Conservation (phyloP, 2,329 filamentous ascomycete genomes). For the Bipolaris cookei region DNA sequence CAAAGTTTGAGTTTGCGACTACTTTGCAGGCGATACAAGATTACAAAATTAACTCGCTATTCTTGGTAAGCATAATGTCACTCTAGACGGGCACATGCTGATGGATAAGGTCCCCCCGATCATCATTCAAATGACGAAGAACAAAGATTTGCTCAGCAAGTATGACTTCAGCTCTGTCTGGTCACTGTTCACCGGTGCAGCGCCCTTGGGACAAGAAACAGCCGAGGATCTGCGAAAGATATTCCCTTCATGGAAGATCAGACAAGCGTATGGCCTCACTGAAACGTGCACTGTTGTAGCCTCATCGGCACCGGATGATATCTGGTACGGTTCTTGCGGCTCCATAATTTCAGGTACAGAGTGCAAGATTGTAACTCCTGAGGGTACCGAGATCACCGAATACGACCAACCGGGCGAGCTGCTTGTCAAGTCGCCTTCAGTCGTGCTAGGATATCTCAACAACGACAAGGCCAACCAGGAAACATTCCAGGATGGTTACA, state of each 20-base stretch:
- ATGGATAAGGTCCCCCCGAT: slow-evolving; percentile 73
- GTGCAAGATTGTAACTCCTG: slow-evolving; percentile 69
- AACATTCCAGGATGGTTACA: slow-evolving; percentile 78
- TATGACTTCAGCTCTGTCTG: slow-evolving; percentile 75
- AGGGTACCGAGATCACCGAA: slow-evolving; percentile 70
- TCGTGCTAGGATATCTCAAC: slow-evolving; percentile 80
- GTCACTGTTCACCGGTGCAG: slow-evolving; percentile 74
- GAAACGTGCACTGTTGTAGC: slow-evolving; percentile 76
- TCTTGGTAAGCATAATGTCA: slow-evolving; percentile 59
- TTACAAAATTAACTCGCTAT: slow-evolving; percentile 71
- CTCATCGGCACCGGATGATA: slow-evolving; percentile 65
- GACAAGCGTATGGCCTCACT: slow-evolving; percentile 79
- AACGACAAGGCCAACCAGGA: slow-evolving; percentile 83
- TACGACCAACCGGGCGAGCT: slow-evolving; percentile 75
- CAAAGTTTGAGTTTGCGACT: slow-evolving; percentile 74
- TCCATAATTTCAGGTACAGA: slow-evolving; percentile 69
- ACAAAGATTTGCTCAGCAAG: slow-evolving; percentile 64
- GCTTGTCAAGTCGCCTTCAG: slow-evolving; percentile 70
- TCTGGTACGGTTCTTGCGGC: slow-evolving; percentile 75
- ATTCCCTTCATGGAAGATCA: slow-evolving; percentile 69
- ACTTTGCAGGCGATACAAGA: slow-evolving; percentile 70
- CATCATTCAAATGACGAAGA: slow-evolving; percentile 76
- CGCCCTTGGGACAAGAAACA: slow-evolving; percentile 76
- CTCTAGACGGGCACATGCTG: slow-evolving; percentile 1
- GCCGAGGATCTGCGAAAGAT: slow-evolving; percentile 66